Evolutionary conservation across 2,329 filamentous ascomycete species (phyloP).

Genomic region (Beauveria rudraprayagi): DNA sequence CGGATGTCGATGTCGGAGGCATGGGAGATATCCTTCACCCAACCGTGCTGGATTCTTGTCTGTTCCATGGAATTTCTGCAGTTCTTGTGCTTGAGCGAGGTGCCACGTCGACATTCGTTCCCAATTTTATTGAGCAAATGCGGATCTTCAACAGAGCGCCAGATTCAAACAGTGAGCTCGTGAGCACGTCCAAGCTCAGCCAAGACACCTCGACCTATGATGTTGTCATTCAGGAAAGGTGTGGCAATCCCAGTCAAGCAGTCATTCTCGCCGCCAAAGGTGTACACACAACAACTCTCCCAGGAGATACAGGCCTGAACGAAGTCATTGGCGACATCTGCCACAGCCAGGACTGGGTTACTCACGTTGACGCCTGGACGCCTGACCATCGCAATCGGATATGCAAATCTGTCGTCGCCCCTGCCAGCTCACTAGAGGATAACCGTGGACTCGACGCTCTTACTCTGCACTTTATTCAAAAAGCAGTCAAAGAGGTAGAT

Average conservation of each 20-base stretch:
- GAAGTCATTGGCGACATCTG: neutral
- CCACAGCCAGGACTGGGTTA: neutral
- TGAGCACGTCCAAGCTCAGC: neutral
- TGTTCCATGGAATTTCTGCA: neutral
- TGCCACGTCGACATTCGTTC: neutral
- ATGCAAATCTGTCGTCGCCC: neutral
- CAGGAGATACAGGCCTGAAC: neutral
- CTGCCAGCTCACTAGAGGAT: neutral
- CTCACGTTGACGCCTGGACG: neutral
- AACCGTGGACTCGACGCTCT: neutral
- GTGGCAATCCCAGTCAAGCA: neutral
- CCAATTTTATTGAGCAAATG: neutral
- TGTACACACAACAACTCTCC: neutral
- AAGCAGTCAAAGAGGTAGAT: slow-evolving; percentile 4
- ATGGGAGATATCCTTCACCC: neutral
- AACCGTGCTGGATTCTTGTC: neutral
- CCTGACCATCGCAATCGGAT: neutral
- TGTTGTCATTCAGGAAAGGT: neutral
- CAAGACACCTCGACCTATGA: neutral
- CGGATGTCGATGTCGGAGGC: neutral
- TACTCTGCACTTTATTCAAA: neutral
- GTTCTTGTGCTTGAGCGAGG: neutral
- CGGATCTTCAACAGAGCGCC: neutral
- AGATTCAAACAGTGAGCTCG: neutral
- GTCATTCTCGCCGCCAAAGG: neutral